phyloP scores from a whole-genome alignment of 768 basidiomycete genomes.

The Hericium erinaceus region DNA sequence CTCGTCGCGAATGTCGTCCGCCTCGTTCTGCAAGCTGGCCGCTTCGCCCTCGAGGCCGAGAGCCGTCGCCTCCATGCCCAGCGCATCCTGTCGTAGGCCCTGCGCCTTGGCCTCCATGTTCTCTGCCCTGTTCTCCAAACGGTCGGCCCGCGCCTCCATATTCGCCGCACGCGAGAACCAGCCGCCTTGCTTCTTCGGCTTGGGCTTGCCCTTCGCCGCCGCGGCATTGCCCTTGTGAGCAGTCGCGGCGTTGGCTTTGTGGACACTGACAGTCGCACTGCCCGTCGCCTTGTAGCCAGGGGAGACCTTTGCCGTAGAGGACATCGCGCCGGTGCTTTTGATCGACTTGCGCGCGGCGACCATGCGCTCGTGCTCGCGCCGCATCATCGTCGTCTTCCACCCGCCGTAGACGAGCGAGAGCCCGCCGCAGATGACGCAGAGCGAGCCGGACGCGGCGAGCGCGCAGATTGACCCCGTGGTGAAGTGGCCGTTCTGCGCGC shows the following conservation, averaged over 20 bases:
- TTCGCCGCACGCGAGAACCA: not conserved
- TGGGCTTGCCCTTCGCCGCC: not conserved
- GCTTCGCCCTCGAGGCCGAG: not conserved
- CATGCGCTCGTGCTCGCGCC: not conserved
- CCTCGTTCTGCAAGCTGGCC: not conserved
- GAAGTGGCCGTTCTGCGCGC: slow-evolving; percentile 1
- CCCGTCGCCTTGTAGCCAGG: not conserved
- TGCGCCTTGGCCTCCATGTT: not conserved
- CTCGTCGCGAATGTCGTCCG: not conserved
- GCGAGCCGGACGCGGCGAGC: slow-evolving; percentile 2
- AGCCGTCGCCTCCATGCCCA: not conserved
- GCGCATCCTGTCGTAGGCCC: not conserved
- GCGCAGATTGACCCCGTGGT: not conserved
- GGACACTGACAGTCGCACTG: not conserved
- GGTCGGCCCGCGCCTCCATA: not conserved
- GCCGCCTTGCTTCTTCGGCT: not conserved
- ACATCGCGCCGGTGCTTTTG: not conserved
- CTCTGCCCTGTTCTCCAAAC: not conserved
- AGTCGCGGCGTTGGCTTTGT: not conserved
- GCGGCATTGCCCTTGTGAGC: not conserved
- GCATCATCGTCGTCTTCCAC: slow-evolving; percentile 1
- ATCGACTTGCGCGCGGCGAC: not conserved
- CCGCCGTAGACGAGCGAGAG: not conserved
- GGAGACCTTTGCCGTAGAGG: not conserved
- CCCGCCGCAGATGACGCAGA: not conserved